A percentile compares a stretch with the other conserved stretches of the same genome.
These are phyloP conservation scores for Cyamopsis tetragonoloba DNA, from an alignment of 306 rosid genomes.

Conservation along the genomic window DNA sequence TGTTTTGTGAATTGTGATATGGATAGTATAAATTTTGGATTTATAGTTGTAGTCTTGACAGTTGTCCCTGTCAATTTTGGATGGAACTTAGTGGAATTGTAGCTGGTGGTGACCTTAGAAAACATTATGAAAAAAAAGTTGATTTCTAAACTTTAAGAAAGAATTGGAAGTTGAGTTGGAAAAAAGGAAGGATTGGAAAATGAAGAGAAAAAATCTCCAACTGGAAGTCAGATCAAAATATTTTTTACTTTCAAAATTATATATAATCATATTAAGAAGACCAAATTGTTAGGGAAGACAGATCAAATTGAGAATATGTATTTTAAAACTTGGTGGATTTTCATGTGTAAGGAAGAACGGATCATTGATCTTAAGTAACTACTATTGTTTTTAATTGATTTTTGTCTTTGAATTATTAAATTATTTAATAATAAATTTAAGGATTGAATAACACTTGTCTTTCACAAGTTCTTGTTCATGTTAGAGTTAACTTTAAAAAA, in stretches of 20 bases:
- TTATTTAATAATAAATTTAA: too few species aligned
- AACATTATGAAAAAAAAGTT: conserved; percentile 5
- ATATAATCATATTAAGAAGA: background rate
- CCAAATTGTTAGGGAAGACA: background rate
- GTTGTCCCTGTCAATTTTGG: conserved; percentile 19
- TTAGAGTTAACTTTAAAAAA: too few species aligned
- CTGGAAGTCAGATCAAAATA: background rate
- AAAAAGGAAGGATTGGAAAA: background rate
- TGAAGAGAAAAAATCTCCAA: background rate
- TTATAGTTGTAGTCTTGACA: background rate
- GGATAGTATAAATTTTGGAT: conserved; percentile 3
- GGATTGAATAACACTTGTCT: too few species aligned
- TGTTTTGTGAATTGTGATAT: too few species aligned
- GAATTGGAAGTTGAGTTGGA: conserved; percentile 28
- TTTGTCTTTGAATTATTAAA: too few species aligned
- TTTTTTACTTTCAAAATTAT: background rate
- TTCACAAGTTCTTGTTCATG: too few species aligned
- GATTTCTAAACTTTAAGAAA: conserved; percentile 4
- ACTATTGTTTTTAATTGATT: too few species aligned
- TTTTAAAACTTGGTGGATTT: background rate
- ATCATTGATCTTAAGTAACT: too few species aligned
- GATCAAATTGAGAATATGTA: background rate
- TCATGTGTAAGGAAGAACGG: too few species aligned
- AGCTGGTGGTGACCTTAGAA: background rate
- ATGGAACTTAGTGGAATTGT: conserved; percentile 21